Conservation (phyloP, 83 land plant species). For the Picea engelmannii region DNA sequence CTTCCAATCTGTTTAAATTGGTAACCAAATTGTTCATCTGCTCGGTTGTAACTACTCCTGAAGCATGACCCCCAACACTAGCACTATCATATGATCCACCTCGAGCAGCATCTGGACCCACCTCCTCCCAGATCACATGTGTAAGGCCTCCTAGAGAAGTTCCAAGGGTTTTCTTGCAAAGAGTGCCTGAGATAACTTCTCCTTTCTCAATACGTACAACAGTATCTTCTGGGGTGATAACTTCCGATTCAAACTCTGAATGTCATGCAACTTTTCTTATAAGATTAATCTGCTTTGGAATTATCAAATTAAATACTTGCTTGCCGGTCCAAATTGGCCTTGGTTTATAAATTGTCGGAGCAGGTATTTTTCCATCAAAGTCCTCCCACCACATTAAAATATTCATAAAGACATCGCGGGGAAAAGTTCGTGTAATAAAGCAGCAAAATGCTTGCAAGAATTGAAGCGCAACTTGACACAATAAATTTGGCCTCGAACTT, state of each 20-base stretch:
- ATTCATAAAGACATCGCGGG: conserved; percentile 99
- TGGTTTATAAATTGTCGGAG: conserved; percentile 92
- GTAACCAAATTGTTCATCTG: no score
- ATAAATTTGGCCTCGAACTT: no score
- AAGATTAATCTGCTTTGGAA: conserved; percentile 96
- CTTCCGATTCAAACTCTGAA: conserved; percentile 65
- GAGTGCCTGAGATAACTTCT: conserved; percentile 94
- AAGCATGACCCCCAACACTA: no score
- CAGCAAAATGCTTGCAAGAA: no score
- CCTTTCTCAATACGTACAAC: conserved; percentile 92
- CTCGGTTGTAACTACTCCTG: no score
- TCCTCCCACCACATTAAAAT: conserved; percentile 99
- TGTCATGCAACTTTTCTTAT: conserved; percentile 88
- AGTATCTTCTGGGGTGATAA: conserved; percentile 92
- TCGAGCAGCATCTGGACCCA: no score
- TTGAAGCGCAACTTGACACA: no score
- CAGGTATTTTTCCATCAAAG: conserved; percentile 95
- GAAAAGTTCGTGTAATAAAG: no score
- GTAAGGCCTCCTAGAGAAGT: no score
- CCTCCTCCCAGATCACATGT: no score
- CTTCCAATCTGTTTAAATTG: no score
- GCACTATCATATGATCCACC: no score
- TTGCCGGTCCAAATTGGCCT: conserved; percentile 98
- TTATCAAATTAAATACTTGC: conserved; percentile 94
- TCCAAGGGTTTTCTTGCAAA: conserved; percentile 97